Base-by-base conservation (phyloP, 1,284 basidiomycete genomes). In the Microbotryum saponariae region DNA sequence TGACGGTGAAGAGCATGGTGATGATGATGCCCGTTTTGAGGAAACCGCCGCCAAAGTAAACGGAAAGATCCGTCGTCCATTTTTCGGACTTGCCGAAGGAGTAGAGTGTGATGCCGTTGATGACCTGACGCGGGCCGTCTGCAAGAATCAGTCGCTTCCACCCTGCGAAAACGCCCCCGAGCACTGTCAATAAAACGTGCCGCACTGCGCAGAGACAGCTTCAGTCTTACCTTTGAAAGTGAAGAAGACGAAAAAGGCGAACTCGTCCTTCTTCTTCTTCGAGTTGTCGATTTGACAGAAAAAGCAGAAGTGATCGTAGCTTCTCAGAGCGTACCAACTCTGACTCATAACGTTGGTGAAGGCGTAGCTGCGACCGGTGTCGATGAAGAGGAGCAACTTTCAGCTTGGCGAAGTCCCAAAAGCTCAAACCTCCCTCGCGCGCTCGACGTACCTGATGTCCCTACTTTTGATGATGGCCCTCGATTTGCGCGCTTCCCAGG, bases 311-410 rank as follows among this genome's bases (percentile, higher is more conserved):
- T 96, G 89, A 75, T 96, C 87, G 76, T 97, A 98, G 60, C 61
- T 67, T 60, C 67, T 59, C 21, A 96, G 83, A 48, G 89, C 91
- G 77, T 92, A 93, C 75, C 93, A 94, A 75, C 92, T 83, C 77
- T 97, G 92, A 68, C 91, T 91, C 86, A 97, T 89, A 72, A 97
- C 83, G 74, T 97, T 97, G 70, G 93, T 97, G 78, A 91, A 96
- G 29, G 91, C 89, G 73, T 91, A 94, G 37, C 37, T 42, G 37
- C 37, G 48, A 16, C 37, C 37, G 37, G 12, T 42, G 37, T 6
- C 31, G 16, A 23, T 14, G 6, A 16, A 21, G 16, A 23, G 21
- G 6, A 16, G 18, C 6, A 16, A 46, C 10, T 1, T 8, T 21
- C 25, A 23, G 37, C 55, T 56, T 23, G 16, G 14, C 16, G 1